Base-by-base conservation (phyloP, 2,329 filamentous ascomycete genomes). In the Graphilbum ipis-grandicollis region DNA sequence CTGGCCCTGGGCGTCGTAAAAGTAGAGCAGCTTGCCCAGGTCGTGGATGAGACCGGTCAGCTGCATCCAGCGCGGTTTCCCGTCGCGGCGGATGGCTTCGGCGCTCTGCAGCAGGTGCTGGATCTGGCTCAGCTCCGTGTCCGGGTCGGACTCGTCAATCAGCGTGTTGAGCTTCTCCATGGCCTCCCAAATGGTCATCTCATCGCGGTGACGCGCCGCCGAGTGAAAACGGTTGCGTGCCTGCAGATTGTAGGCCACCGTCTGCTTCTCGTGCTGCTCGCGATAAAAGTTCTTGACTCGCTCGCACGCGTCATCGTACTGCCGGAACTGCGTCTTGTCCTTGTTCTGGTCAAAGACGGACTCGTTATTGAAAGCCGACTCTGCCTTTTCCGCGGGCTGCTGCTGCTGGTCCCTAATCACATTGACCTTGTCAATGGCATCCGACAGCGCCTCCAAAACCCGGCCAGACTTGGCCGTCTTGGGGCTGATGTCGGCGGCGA, bases 91-190 rank as follows among this genome's bases (percentile, higher is more conserved):
- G 52, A 93, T 90, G 13, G 84, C 85, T 59, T 93, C 85, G 37
- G 85, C 85, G 15, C 79, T 77, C 56, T 93, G 85, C 14, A 93
- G 71, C 22, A 93, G 68, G 57, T 93, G 85, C 58, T 92, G 79
- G 52, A 93, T 92, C 62, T 93, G 85, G 21, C 75, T 79, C 43
- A 93, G 75, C 34, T 71, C 74, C 33, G 85, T 93, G 60, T 93
- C 84, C 2, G 85, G 85, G 60, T 93, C 85, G 17, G 78, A 85
- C 58, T 92, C 81, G 59, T 93, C 85, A 55, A 93, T 80, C 36
- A 93, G 69, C 0, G 79, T 84, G 67, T 93, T 83, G 51, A 93
- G 76, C 58, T 84, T 86, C 68, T 92, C 82, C 60, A 93, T 90
- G 17, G 85, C 85, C 55, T 92, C 66, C 85, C 84, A 93, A 54